phyloP scores from a whole-genome alignment of 148 eudicot genomes.

The Tetragonia tetragonoides region DNA sequence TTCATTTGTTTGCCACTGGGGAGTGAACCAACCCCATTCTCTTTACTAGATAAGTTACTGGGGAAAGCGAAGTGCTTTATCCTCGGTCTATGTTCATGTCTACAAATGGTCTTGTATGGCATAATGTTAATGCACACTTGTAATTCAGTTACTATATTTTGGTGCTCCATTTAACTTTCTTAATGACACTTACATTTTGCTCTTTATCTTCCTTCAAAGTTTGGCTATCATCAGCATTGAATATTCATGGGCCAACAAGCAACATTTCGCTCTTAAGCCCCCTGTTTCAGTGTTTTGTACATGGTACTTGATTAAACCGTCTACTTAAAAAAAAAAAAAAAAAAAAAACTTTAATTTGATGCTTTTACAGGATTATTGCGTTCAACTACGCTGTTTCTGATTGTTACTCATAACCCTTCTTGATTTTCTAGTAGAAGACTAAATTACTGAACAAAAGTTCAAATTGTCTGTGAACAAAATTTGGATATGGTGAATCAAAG shows the following conservation, averaged over 20 bases:
- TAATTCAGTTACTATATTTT: not conserved
- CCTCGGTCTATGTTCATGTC: constrained; percentile 8
- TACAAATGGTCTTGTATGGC: constrained; percentile 6
- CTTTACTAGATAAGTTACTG: constrained; percentile 5
- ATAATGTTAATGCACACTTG: not conserved
- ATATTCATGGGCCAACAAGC: not conserved
- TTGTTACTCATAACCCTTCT: no score
- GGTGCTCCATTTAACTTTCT: not conserved
- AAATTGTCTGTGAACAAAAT: no score
- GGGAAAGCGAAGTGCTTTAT: constrained; percentile 8
- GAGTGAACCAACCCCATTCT: not conserved
- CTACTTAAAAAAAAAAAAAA: no score
- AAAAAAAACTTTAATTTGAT: no score
- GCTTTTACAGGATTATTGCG: no score
- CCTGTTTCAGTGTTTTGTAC: no score
- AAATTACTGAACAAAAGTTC: no score
- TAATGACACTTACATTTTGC: not conserved
- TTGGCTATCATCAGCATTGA: not conserved
- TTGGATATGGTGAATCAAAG: no score
- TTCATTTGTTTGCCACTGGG: constrained; percentile 1
- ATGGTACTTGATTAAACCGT: no score
- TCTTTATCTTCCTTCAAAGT: not conserved
- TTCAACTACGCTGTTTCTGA: no score
- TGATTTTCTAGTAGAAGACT: no score
- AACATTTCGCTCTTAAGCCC: no score